Base-by-base conservation (phyloP, 495 filamentous ascomycete genomes). In the Penicillium diatomitis region DNA sequence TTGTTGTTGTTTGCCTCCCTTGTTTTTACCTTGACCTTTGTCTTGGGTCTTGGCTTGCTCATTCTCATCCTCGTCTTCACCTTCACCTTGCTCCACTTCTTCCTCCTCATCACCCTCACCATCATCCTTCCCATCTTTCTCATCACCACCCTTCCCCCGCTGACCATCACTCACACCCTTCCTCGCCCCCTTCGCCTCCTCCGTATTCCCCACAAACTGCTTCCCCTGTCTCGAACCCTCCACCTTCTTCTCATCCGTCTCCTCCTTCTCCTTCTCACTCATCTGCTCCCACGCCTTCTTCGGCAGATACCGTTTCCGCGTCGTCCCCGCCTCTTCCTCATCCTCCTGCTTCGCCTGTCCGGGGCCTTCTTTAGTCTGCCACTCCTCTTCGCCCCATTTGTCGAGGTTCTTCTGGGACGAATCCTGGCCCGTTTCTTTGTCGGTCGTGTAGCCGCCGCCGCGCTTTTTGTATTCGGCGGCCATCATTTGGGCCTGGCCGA, bases 381-480 rank as follows among this genome's bases (percentile, higher is more conserved):
- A 75, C 3, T 76, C 70, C 37, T 74, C 73, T 11, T 74, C 59
- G 0, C 55, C 61, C 73, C 74, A 77, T 4, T 74, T 55, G 8
- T 62, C 57, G 2, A 77, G 61, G 41, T 72, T 52, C 47, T 70
- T 68, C 44, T 74, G 71, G 4, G 64, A 61, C 6, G 65, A 50
- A 46, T 67, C 58, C 44, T 75, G 62, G 6, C 57, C 67, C 12
- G 66, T 53, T 12, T 67, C 60, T 51, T 75, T 73, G 28, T 61
- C 56, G 5, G 67, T 74, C 12, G 57, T 77, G 58, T 77, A 75
- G 11, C 54, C 60, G n/a, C 72, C 73, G 8, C 72, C 71, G 40
- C 73, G 71, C 44, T 67, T 68, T 50, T 77, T 75, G 64, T 77
- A 77, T 49, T 75, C 72, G 0, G 64, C 52, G 3, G 72, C 73